Evolutionary conservation across 2,329 filamentous ascomycete species (phyloP).

Genomic region (Erysiphe pulchra): DNA sequence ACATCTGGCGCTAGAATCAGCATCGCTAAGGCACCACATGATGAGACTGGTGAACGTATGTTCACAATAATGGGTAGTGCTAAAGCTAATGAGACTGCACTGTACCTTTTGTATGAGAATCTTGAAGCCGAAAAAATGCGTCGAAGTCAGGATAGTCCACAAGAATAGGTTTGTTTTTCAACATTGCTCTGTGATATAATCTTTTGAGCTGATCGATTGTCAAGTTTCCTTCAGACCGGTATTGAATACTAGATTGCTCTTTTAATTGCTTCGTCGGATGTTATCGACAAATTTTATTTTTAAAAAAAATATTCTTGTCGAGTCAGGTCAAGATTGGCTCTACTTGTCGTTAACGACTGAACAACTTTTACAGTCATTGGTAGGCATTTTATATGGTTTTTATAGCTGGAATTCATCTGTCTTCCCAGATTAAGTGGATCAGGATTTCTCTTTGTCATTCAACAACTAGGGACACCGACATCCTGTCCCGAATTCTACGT

Average conservation of each 20-base stretch:
- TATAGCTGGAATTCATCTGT: conserved; percentile 1
- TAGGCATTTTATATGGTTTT: too few species aligned
- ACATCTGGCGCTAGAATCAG: conserved; percentile 90
- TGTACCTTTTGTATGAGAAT: conserved; percentile 95
- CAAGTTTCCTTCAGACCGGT: too few species aligned
- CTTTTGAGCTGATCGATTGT: too few species aligned
- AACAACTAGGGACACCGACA: conserved; percentile 14
- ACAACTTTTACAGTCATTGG: too few species aligned
- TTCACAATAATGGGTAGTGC: conserved; percentile 97
- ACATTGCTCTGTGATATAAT: too few species aligned
- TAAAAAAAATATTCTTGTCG: too few species aligned
- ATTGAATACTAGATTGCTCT: too few species aligned
- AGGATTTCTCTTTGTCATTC: conserved; percentile 14
- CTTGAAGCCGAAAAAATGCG: conserved; percentile 98
- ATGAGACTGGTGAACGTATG: conserved; percentile 96
- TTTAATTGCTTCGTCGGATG: too few species aligned
- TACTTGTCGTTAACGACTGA: too few species aligned
- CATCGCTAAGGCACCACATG: conserved; percentile 85
- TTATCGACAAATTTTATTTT: too few species aligned
- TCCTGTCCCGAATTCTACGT: conserved; percentile 13
- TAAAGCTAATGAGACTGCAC: conserved; percentile 78
- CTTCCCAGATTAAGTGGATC: conserved; percentile 11
- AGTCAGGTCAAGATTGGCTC: too few species aligned
- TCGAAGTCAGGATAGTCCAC: conserved; percentile 44
- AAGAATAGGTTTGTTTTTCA: conserved; percentile 9